Evolutionary conservation across 805 yeast species (phyloP), one percentile per base, ranked within the genome.

Genomic region (Candida namnaoensis): DNA sequence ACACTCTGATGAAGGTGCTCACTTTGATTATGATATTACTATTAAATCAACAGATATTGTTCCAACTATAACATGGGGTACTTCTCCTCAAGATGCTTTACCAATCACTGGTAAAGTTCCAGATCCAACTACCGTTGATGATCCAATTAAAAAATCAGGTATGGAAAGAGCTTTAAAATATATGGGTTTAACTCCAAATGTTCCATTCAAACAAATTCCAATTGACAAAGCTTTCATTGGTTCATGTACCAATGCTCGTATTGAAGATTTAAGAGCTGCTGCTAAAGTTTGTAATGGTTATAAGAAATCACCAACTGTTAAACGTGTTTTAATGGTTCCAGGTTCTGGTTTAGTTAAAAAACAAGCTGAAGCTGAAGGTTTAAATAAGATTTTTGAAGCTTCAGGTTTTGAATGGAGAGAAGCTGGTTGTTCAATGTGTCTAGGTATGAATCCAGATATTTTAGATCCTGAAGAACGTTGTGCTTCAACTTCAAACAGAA

Each of bases 361-460:
- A 46, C 95, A 87, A 66, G 99, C 99, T 42, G 99, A 93, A 68
- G 72, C 68, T 47, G 99, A 93, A 69, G 99, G 99, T 41, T 74
- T 93, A 44, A 93, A 93, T 64, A 85, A 86, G 68, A 76, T 93
- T 44, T 93, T 93, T 58, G 78, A 71, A 56, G 87, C 79, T 39
- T 97, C 99, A 40, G 98, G 96, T 19, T 93, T 93, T 60, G 91
- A 86, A 54, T 93, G 99, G 99, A 83, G 99, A 72, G 99, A 93
- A 70, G 98, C 99, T 50, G 99, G 99, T 47, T 93, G 99, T 69
- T 91, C 98, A 35, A 93, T 93, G 99, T 93, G 99, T 71, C 76
- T 93, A 41, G 99, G 99, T 65, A 93, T 93, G 99, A 93, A 93
- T 69, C 97, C 98, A 36, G 99, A 93, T 70, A 91, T 93, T 54